A percentile compares a stretch with the other conserved stretches of the same genome.
Evolutionary conservation across 2,329 filamentous ascomycete species (phyloP).

Genomic region (Lasiodiplodia hormozganensis): DNA sequence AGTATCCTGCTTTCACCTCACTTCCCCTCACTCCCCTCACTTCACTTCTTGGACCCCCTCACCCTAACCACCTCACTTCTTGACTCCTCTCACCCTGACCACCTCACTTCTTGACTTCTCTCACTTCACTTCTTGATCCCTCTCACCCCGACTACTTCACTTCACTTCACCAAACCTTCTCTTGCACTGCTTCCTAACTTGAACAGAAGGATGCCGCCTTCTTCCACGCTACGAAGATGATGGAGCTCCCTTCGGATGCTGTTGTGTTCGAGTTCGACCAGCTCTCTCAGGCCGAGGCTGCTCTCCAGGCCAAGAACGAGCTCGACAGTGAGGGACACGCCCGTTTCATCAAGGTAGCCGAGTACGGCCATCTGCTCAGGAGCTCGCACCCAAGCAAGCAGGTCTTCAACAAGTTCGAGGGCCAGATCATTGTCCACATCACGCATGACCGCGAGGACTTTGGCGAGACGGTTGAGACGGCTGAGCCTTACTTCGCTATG

Average conservation of each 20-base stretch:
- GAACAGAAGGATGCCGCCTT: constrained; percentile 27
- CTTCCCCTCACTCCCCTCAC: constrained; percentile 5
- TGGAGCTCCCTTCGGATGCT: neutral
- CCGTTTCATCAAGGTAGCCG: constrained; percentile 36
- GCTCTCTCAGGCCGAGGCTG: constrained; percentile 43
- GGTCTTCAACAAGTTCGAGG: constrained; percentile 41
- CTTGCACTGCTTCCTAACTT: neutral
- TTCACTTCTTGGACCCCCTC: neutral
- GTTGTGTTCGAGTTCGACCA: constrained; percentile 48
- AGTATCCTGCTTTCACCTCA: neutral
- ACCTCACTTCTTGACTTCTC: neutral
- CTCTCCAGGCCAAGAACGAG: constrained; percentile 33
- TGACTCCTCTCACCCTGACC: neutral
- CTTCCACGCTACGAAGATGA: constrained; percentile 7
- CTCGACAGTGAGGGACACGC: constrained; percentile 24
- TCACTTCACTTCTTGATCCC: neutral
- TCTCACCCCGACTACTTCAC: neutral
- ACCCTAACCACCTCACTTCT: constrained; percentile 24
- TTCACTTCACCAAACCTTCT: constrained; percentile 28
- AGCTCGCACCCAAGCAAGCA: constrained; percentile 39
- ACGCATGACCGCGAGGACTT: neutral
- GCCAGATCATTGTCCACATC: constrained; percentile 36
- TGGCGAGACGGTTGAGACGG: no score
- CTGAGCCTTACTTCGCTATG: constrained; percentile 31
- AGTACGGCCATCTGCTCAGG: constrained; percentile 32